These are phyloP conservation scores for Plasmodium ovale DNA, from an alignment of 169 alveolate genomes.

Conservation along the genomic window DNA sequence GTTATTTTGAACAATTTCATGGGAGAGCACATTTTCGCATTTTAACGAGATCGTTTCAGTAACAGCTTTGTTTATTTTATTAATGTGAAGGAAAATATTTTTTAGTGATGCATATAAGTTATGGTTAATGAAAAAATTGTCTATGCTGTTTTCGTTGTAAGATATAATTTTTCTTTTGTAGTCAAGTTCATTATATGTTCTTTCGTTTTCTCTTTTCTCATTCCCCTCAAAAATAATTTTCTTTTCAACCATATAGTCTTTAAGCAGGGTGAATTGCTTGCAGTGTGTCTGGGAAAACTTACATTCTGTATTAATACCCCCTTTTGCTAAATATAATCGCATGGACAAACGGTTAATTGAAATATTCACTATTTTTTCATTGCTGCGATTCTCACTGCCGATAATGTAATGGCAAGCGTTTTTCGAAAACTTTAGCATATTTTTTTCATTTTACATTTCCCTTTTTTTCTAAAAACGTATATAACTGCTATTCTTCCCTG, in stretches of 20 bases:
- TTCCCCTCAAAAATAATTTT: not conserved
- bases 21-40: not conserved
- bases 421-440: constrained; percentile 71
- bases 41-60: constrained; percentile 1
- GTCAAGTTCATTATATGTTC: not conserved
- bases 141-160: not conserved
- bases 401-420: constrained; percentile 23
- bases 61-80: constrained; percentile 18
- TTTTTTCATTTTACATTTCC: constrained; percentile 48
- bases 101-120: constrained; percentile 11
- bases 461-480: constrained; percentile 3
- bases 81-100: constrained; percentile 18
- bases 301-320: not conserved
- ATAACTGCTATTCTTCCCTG: not conserved
- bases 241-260: constrained; percentile 21
- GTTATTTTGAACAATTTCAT: constrained; percentile 6
- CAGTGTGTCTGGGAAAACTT: not conserved
- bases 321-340: not conserved
- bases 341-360: not conserved
- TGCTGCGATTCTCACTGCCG: not conserved
- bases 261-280: constrained; percentile 11
- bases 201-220: not conserved
- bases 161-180: not conserved
- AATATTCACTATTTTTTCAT: constrained; percentile 12
- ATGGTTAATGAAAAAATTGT: constrained; percentile 9